phyloP scores from a whole-genome alignment of 169 alveolate species.

The Neospora caninum region DNA sequence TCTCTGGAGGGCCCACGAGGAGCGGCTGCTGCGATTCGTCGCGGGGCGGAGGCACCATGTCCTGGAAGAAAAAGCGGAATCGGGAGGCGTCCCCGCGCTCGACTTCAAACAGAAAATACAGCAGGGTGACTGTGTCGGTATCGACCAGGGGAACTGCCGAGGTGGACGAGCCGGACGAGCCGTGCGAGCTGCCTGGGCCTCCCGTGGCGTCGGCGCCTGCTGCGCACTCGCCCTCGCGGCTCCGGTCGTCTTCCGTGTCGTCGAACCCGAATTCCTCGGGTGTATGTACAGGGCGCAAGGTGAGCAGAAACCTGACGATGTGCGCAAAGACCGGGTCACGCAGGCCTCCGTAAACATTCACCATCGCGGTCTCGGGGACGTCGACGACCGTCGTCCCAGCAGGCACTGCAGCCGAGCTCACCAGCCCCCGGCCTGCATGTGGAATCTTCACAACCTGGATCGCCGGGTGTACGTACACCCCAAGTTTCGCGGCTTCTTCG shows the following conservation, averaged over 20 bases:
- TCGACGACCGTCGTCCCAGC: conserved; percentile 48
- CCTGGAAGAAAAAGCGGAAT: background rate
- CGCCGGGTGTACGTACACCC: conserved; percentile 55
- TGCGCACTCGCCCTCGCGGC: too few species aligned
- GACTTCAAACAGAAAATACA: conserved; percentile 21
- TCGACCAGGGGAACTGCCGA: background rate
- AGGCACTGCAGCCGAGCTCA: conserved; percentile 24
- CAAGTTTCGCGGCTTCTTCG: conserved; percentile 21
- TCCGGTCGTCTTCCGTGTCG: too few species aligned
- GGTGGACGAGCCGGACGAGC: background rate
- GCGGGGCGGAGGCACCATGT: conserved; percentile 25
- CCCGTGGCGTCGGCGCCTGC: too few species aligned
- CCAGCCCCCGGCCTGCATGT: conserved; percentile 55
- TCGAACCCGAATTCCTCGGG: too few species aligned
- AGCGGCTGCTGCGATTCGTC: conserved; percentile 38
- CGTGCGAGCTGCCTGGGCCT: background rate
- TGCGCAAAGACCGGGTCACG: conserved; percentile 48
- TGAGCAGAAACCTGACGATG: conserved; percentile 46
- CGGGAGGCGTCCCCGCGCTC: background rate
- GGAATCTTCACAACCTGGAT: conserved; percentile 34
- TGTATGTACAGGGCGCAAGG: conserved; percentile 33
- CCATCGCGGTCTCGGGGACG: conserved; percentile 46
- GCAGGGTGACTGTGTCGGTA: background rate
- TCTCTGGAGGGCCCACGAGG: conserved; percentile 21
- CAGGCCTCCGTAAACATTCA: conserved; percentile 50